Base-by-base conservation (phyloP, 2,329 filamentous ascomycete genomes). In the Aspergillus fumigatus region DNA sequence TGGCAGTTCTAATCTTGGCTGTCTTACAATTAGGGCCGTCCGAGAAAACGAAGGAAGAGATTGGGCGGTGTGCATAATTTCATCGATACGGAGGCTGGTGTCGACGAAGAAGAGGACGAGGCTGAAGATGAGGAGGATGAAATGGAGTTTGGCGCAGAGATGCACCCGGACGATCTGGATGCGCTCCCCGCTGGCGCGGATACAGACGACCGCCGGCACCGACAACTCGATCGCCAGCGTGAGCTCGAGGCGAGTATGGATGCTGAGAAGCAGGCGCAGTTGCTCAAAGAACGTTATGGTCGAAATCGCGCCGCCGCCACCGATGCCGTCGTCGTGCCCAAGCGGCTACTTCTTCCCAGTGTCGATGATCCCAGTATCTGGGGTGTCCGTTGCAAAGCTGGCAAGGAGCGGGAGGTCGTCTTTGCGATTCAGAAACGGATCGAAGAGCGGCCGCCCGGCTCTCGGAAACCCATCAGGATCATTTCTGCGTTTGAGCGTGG, bases 71-170 rank as follows among this genome's bases (percentile, higher is more conserved):
- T 90, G 61, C 90, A 90, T 66, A 87, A 88, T 68, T 97, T 97
- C 84, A 87, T 99, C 77, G 94, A 99, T 85, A 90, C 93, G 69
- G 94, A 99, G 81, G 94, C 94, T 73, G 94, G 97, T 77, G 94
- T 99, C 65, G 94, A 97, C 70, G 94, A 89, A 57, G 87, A 96
- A 62, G 92, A 96, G 66, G 92, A 96, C 66, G 88, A 84, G 63
- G 89, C 90, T 59, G 91, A 96, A 62, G 91, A 95, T 52, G 93
- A 97, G 65, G 91, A 95, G 65, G 92, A 96, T 54, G 86, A 90
- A 57, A 87, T 92, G 65, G 91, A 91, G 63, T 91, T 94, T 71
- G 92, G 92, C 70, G 89, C 91, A 63, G 90, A 96, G 72, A 89
- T 90, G 61, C 92, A 97, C 71, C 90, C 90, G 6, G 92, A 96